Conservation (phyloP, 177 flowering plant species). For the Vitis hybrid region DNA sequence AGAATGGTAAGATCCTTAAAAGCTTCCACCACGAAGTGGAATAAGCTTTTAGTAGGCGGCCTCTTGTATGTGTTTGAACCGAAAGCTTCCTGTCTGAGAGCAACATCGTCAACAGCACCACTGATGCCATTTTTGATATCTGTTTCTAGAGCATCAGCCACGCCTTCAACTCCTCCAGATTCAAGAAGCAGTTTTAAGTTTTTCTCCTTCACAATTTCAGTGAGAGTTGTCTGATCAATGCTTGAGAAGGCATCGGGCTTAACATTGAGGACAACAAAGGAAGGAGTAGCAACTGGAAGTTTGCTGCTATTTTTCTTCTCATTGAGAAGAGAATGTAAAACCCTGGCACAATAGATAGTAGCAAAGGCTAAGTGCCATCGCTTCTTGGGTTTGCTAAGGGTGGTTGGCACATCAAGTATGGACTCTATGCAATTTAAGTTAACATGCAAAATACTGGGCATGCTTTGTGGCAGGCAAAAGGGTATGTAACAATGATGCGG, state of each 20-base stretch:
- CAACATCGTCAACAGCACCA: background rate
- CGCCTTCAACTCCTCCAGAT: background rate
- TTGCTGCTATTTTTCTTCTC: background rate
- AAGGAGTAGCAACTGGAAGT: background rate
- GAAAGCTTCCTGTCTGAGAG: too few species aligned
- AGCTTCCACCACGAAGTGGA: too few species aligned
- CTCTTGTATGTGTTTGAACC: too few species aligned
- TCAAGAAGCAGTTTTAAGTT: background rate
- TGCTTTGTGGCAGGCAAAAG: background rate
- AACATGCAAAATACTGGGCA: slow-evolving; percentile 3
- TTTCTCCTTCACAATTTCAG: too few species aligned
- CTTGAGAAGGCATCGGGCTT: too few species aligned
- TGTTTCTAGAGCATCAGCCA: background rate
- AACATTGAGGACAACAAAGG: background rate
- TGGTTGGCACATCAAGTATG: slow-evolving; percentile 5
- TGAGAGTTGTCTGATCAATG: too few species aligned
- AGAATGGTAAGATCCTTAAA: too few species aligned
- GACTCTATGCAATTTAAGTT: background rate
- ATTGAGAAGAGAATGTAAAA: slow-evolving; percentile 11
- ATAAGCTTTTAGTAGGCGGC: too few species aligned
- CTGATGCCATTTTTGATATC: background rate
- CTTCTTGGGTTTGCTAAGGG: slow-evolving; percentile 9
- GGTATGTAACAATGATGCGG: too few species aligned
- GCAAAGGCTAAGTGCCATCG: slow-evolving; percentile 33
- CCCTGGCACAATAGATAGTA: slow-evolving; percentile 25